Percentiles rank a stretch among this genome's conserved stretches.
These are phyloP conservation scores for Volvariella volvacea DNA, from an alignment of 1,284 basidiomycete genomes.

Conservation along the genomic window DNA sequence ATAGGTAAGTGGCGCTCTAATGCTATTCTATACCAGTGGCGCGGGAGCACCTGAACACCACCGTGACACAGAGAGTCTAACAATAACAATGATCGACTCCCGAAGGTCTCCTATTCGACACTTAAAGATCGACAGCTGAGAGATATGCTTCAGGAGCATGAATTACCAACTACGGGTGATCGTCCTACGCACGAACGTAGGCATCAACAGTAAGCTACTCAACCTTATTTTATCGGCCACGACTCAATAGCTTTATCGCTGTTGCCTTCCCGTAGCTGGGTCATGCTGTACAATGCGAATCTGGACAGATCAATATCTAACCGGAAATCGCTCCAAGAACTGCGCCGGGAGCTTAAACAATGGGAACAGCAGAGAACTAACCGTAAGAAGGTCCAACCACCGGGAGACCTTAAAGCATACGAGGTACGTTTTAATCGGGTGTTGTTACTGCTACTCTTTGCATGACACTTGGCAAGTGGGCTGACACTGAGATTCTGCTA, in stretches of 20 bases:
- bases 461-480: not conserved
- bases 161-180: slow-evolving; percentile 47
- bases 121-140: slow-evolving; percentile 57
- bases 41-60: too few species aligned
- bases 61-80: slow-evolving; percentile 14
- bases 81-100: slow-evolving; percentile 40
- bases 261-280: slow-evolving; percentile 48
- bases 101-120: slow-evolving; percentile 59
- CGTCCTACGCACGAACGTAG: slow-evolving; percentile 43
- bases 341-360: slow-evolving; percentile 45
- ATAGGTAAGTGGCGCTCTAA: too few species aligned
- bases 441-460: slow-evolving; percentile 9
- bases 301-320: slow-evolving; percentile 45
- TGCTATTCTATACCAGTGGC: too few species aligned
- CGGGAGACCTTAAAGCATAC: slow-evolving; percentile 36
- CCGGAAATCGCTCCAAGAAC: slow-evolving; percentile 39
- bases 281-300: slow-evolving; percentile 64
- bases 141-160: slow-evolving; percentile 48
- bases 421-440: slow-evolving; percentile 27
- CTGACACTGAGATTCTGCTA: not conserved
- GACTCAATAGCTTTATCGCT: too few species aligned
- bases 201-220: slow-evolving; percentile 46
- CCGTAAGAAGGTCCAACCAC: slow-evolving; percentile 33
- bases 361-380: slow-evolving; percentile 45
- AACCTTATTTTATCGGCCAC: slow-evolving; percentile 1